Evolutionary conservation across 305 asterid genomes (phyloP), one percentile per base, ranked within the genome.

Genomic region (Fraxinus latifolia): DNA sequence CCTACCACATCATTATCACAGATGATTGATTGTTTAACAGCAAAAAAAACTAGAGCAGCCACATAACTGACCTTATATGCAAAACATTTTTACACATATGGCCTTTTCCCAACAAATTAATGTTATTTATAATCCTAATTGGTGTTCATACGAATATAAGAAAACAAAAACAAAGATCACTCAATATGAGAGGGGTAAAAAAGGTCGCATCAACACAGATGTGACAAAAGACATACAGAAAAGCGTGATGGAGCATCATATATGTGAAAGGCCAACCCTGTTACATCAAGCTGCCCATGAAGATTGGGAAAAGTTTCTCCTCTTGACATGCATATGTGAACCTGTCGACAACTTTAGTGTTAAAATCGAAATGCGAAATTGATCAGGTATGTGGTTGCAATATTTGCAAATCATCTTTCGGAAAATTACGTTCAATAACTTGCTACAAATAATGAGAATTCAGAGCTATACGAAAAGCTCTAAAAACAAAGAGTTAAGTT

Each of bases 201-300:
- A 74, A 36, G 6, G 55, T 1, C 0, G 21, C 8, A 68, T 29
- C 55, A 67, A 70, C 11, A 65, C 77, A 83, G 50, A 29, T 32
- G 81, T 78, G 62, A 84, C 60, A 82, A 31, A 74, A 74, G 77
- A 88, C 97, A 79, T 92, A 96, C 99, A 82, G 94, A 89, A 87
- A 96, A 94, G 72, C 88, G 29, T 65, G 99, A 96, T 70, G 98
- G 98, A 83, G 98, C 90, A 86, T 96, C 99, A 82, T 92, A 87
- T 88, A 96, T 91, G 78, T 93, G 94, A 89, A 96, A 96, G 81
- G 88, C 91, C 92, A 94, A 84, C 83, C 98, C 98, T 37, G 98
- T 90, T 74, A 93, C 97, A 88, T 96, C 98, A 86, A 96, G 97
- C 92, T 96, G 98, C 87, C 99, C 99, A 80, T 96, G 97, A 86